A percentile compares a stretch with the other conserved stretches of the same genome.
Conservation (phyloP, 2,329 filamentous ascomycete genomes). For the Saccharata proteae region DNA sequence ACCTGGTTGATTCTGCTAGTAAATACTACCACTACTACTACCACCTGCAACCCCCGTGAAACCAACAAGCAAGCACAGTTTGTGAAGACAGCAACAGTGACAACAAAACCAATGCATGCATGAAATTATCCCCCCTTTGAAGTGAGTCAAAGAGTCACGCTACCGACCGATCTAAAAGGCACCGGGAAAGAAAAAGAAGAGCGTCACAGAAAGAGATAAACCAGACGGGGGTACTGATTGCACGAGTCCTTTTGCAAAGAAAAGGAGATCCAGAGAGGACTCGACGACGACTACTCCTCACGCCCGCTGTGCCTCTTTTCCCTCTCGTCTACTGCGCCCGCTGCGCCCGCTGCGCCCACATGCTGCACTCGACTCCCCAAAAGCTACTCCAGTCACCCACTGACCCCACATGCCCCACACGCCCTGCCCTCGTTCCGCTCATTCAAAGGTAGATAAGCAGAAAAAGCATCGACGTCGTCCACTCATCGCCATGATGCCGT, state of each 20-base stretch:
- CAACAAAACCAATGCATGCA: not conserved
- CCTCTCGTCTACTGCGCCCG: constrained; percentile 1
- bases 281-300: not conserved
- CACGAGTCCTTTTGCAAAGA: too few relatives aligned
- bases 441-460: too few relatives aligned
- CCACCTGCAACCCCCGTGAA: too few relatives aligned
- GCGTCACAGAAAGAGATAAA: constrained; percentile 1
- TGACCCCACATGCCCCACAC: constrained; percentile 4
- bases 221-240: too few relatives aligned
- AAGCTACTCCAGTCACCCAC: constrained; percentile 6
- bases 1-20: constrained; percentile 9
- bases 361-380: not conserved
- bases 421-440: constrained; percentile 1
- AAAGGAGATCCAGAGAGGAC: not conserved
- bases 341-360: constrained; percentile 1
- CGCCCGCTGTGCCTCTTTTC: constrained; percentile 5
- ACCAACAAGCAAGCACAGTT: not conserved
- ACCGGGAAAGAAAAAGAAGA: constrained; percentile 1
- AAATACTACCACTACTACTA: too few relatives aligned
- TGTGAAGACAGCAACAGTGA: not conserved
- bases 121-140: not conserved
- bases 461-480: too few relatives aligned
- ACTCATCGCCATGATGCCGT: constrained; percentile 1
- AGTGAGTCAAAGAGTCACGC: not conserved
- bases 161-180: constrained; percentile 4